Percentiles rank a stretch among this genome's conserved stretches.
phyloP scores from a whole-genome alignment of 805 yeast species.

The Allodekkera sacchari region DNA sequence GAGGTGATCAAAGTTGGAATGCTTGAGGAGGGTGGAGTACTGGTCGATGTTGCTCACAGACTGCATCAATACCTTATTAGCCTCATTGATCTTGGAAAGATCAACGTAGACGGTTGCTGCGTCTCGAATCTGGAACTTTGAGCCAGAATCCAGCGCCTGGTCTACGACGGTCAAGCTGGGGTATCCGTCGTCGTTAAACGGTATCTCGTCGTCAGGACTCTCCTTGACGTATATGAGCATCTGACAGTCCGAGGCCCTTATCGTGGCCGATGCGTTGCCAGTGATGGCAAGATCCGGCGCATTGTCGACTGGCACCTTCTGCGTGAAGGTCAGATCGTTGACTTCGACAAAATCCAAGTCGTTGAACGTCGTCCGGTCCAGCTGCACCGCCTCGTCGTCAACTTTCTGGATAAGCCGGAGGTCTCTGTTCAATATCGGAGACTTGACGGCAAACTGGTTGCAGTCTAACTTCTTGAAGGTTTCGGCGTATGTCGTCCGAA shows the following conservation, averaged over 20 bases:
- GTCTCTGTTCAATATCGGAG: conserved; percentile 24
- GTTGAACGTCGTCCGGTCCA: conserved; percentile 19
- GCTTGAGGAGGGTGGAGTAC: conserved; percentile 19
- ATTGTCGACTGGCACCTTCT: conserved; percentile 8
- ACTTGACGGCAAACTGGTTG: conserved; percentile 14
- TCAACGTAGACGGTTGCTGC: conserved; percentile 13
- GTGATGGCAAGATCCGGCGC: conserved; percentile 5
- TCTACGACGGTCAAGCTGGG: conserved; percentile 21
- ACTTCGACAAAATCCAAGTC: conserved; percentile 24
- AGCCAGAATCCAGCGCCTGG: conserved; percentile 6
- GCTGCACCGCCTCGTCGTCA: conserved; percentile 9
- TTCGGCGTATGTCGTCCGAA: conserved; percentile 10
- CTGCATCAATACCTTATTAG: conserved; percentile 20
- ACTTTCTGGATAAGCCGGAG: conserved; percentile 20
- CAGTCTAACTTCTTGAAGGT: conserved; percentile 6
- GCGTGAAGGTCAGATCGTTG: conserved; percentile 7
- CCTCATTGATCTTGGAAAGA: conserved; percentile 17
- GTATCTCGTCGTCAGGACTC: not conserved
- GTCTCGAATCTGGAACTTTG: conserved; percentile 8
- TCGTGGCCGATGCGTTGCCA: not conserved
- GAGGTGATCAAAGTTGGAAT: conserved; percentile 20
- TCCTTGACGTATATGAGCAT: conserved; percentile 20
- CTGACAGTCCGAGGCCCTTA: conserved; percentile 17
- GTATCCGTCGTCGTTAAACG: conserved; percentile 11
- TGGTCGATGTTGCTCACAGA: conserved; percentile 19